Evolutionary conservation across 176 grass and related monocot species (phyloP), one percentile per base, ranked within the genome.

Genomic region (Triticum dicoccoides): DNA sequence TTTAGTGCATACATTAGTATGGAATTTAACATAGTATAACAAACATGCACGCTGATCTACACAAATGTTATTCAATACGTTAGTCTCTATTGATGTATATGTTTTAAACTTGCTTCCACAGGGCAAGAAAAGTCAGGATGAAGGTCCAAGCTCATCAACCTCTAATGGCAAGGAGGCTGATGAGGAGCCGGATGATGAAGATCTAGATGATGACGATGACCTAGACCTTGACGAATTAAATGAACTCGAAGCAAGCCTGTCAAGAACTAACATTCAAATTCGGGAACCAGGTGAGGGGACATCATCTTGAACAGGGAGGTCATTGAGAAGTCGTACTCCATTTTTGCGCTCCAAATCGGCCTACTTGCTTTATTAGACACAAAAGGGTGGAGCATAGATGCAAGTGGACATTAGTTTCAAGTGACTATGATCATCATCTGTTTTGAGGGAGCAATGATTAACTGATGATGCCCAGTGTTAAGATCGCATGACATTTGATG

Each of bases 141-240:
- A 81, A 6, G 85, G 83, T 80, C 79, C 88, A 51, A 93, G 86
- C 86, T 88, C 90, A 14, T 96, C 92, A 77, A 77, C 83, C 72
- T 91, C 73, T 62, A 92, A 86, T 78, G 84, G 89, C 65, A 91
- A 93, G 73, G 83, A 87, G 65, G 85, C 45, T 1, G 87, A 94
- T 5, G 93, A 90, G 70, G 66, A 91, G 33, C 75, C 77, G 23
- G 95, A 82, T 2, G 82, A 88, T 0, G 85, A 87, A 52, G 82
- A 88, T 85, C 85, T 91, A 6, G 90, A 87, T 15, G 61, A 92
- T 33, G 93, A 92, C 0, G 96, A 96, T 45, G 97, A 99, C 80
- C 85, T 99, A 79, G 97, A 97, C 79, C 82, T 99, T 6, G 97
- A 99, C 59, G 97, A 99, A 73, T 85, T 99, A 79, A 96, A 99